Evolutionary conservation across 2,329 filamentous ascomycete species (phyloP).

Genomic region (Monosporascus cannonballus): DNA sequence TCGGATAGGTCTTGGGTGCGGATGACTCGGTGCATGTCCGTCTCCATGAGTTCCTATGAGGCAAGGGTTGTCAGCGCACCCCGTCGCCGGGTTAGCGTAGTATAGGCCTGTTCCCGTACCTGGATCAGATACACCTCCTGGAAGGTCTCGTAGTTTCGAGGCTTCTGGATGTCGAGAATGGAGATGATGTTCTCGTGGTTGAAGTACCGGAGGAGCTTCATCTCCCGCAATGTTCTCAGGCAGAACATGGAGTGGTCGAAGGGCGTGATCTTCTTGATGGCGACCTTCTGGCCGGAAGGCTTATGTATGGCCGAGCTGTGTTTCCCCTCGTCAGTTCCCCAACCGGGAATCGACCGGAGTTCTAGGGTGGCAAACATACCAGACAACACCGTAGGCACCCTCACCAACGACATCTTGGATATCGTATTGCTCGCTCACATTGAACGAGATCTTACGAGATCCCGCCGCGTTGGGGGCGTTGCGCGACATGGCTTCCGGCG

Average conservation of each 20-base stretch:
- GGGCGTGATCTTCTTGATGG: constrained; percentile 99
- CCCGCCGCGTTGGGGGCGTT: constrained; percentile 52
- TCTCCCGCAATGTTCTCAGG: constrained; percentile 90
- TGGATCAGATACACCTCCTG: constrained; percentile 98
- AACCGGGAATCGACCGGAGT: not conserved
- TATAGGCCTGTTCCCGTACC: constrained; percentile 44
- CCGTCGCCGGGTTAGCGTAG: not conserved
- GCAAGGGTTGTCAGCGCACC: constrained; percentile 10
- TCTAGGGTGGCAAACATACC: constrained; percentile 53
- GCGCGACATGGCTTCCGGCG: constrained; percentile 43
- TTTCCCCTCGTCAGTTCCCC: constrained; percentile 5
- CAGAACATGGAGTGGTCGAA: constrained; percentile 99
- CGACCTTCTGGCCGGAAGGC: constrained; percentile 95
- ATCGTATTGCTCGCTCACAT: constrained; percentile 98
- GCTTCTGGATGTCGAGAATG: constrained; percentile 98
- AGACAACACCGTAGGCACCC: constrained; percentile 96
- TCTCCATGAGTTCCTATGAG: constrained; percentile 91
- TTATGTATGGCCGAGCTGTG: constrained; percentile 91
- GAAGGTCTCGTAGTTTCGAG: constrained; percentile 90
- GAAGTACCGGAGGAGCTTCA: constrained; percentile 98
- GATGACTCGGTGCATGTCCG: constrained; percentile 98
- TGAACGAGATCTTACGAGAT: constrained; percentile 97
- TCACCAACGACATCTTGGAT: constrained; percentile 99
- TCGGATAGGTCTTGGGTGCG: constrained; percentile 97
- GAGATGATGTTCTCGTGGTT: constrained; percentile 99